These are phyloP conservation scores for Alopecurus myosuroides DNA, from an alignment of 176 grass and related monocot species.

Conservation along the genomic window DNA sequence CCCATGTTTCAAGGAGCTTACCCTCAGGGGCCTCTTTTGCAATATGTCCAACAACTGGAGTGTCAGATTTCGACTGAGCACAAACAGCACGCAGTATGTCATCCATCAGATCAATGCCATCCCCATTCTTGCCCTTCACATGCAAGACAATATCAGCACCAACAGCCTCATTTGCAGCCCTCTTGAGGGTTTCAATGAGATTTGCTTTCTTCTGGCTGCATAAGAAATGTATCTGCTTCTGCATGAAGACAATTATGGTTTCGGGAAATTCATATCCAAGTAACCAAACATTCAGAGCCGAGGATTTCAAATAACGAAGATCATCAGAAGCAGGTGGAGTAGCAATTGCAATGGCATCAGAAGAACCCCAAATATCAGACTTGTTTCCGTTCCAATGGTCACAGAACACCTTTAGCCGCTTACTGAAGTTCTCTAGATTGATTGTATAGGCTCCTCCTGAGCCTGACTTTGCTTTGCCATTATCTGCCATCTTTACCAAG, in stretches of 20 bases:
- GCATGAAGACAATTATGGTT: constrained; percentile 68
- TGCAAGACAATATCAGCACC: constrained; percentile 72
- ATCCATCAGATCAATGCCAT: constrained; percentile 70
- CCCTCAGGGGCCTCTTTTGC: constrained; percentile 81
- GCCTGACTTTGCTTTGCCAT: constrained; percentile 36
- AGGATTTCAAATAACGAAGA: constrained; percentile 63
- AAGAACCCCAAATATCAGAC: constrained; percentile 47
- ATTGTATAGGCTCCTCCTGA: constrained; percentile 26
- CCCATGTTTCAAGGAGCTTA: constrained; percentile 85
- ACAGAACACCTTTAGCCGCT: constrained; percentile 53
- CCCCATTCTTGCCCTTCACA: constrained; percentile 70
- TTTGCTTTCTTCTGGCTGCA: constrained; percentile 67
- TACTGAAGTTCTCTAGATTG: constrained; percentile 51
- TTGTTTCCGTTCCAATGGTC: constrained; percentile 41
- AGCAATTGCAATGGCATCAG: constrained; percentile 55
- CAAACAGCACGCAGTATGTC: constrained; percentile 49
- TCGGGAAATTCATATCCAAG: constrained; percentile 74
- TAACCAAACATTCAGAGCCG: constrained; percentile 56
- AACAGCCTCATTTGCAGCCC: constrained; percentile 42
- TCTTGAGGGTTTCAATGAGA: constrained; percentile 54
- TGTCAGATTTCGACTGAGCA: constrained; percentile 50
- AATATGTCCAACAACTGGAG: constrained; percentile 63
- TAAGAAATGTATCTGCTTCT: constrained; percentile 60
- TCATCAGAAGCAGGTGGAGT: constrained; percentile 73
- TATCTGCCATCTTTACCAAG: constrained; percentile 47